Conservation (phyloP, 2,329 filamentous ascomycete genomes). For the Colletotrichum filicis region DNA sequence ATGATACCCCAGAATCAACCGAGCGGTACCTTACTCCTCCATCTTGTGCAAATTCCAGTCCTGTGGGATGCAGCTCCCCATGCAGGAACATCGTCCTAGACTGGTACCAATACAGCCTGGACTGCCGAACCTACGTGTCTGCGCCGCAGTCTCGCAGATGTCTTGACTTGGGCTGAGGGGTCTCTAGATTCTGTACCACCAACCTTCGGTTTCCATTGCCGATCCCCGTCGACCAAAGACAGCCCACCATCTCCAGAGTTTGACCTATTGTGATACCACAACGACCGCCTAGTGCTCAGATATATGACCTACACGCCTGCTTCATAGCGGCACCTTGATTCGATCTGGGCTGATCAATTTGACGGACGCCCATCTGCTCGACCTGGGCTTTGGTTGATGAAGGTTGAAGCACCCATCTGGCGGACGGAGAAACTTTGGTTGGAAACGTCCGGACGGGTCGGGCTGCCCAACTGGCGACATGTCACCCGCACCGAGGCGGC, state of each 20-base stretch:
- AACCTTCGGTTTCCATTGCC: constrained; percentile 24
- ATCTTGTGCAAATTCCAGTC: not conserved
- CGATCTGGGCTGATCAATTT: constrained; percentile 13
- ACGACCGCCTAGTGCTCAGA: not conserved
- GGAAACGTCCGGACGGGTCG: constrained; percentile 7
- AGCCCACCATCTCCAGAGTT: constrained; percentile 14
- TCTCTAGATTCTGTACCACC: constrained; percentile 11
- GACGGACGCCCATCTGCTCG: constrained; percentile 2
- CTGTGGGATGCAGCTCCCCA: constrained; percentile 4
- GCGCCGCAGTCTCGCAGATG: constrained; percentile 25
- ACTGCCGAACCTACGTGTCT: constrained; percentile 23
- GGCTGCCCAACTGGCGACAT: constrained; percentile 7
- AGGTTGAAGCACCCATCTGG: constrained; percentile 2
- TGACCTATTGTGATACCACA: not conserved
- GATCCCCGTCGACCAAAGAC: constrained; percentile 16
- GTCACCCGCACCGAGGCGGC: not conserved
- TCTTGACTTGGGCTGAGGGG: constrained; percentile 9
- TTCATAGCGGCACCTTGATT: constrained; percentile 5
- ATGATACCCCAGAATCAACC: constrained; percentile 12
- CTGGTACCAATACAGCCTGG: not conserved
- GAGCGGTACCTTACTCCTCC: not conserved
- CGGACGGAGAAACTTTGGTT: constrained; percentile 11
- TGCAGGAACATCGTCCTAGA: constrained; percentile 20
- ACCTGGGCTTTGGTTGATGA: not conserved
- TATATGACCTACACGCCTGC: not conserved